Conservation (phyloP, 108 stramenopile genomes). For the Conticribra guillardii region DNA sequence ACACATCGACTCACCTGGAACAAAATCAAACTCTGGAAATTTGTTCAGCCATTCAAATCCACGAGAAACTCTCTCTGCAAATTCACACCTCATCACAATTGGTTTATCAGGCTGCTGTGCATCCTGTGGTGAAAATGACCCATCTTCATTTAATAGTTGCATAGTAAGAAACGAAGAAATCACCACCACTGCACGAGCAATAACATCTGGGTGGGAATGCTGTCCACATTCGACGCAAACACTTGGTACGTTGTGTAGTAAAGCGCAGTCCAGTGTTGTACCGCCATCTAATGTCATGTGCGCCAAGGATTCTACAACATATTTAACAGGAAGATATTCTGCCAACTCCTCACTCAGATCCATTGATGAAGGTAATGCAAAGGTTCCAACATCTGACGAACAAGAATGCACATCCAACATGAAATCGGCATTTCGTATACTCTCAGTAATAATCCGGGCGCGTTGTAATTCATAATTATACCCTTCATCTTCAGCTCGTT, state of each 20-base stretch:
- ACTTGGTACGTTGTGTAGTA: constrained; percentile 28
- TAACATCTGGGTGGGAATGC: constrained; percentile 38
- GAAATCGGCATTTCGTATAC: constrained; percentile 40
- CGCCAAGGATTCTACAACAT: constrained; percentile 41
- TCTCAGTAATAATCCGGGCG: constrained; percentile 29
- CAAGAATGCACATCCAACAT: constrained; percentile 44
- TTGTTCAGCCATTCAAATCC: constrained; percentile 39
- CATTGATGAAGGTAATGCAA: constrained; percentile 43
- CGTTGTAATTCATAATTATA: constrained; percentile 43
- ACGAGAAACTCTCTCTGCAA: constrained; percentile 23
- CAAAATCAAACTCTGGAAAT: constrained; percentile 41
- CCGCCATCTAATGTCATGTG: constrained; percentile 35
- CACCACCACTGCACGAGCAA: constrained; percentile 39
- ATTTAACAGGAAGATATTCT: constrained; percentile 37
- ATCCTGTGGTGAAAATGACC: background rate
- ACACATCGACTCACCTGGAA: too few relatives aligned
- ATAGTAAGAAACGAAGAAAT: constrained; percentile 33
- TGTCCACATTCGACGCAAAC: constrained; percentile 47
- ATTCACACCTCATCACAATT: constrained; percentile 31
- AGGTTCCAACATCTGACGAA: constrained; percentile 43
- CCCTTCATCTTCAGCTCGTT: constrained; percentile 21
- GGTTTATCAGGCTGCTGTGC: constrained; percentile 5
- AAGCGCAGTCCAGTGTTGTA: constrained; percentile 37
- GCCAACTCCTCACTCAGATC: constrained; percentile 38
- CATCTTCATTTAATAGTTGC: constrained; percentile 21